Conservation (phyloP, 1,139 yeast genomes). For the Yamadazyma blattariae region DNA sequence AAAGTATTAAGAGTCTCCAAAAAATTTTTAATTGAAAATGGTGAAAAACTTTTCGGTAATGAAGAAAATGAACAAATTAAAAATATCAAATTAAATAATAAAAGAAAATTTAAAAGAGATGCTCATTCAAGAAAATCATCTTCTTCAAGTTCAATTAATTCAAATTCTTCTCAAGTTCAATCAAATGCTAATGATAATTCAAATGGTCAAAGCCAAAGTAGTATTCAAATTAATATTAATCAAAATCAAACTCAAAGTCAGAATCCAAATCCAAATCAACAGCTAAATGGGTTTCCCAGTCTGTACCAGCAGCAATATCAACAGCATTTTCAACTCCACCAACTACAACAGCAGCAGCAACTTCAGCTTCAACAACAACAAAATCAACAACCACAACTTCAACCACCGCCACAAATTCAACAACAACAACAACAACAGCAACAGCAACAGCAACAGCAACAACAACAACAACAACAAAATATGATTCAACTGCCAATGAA, state of each 20-base stretch:
- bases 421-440: background rate
- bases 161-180: background rate
- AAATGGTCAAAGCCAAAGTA: background rate
- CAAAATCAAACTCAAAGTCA: background rate
- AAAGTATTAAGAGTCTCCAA: slow-evolving; percentile 27
- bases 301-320: background rate
- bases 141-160: background rate
- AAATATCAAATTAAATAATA: slow-evolving; percentile 1
- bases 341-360: background rate
- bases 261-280: too few species aligned
- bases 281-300: background rate
- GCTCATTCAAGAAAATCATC: slow-evolving; percentile 1
- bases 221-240: too few species aligned
- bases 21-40: slow-evolving; percentile 13
- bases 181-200: background rate
- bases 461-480: background rate
- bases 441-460: background rate
- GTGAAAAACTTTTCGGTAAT: background rate
- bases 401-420: background rate
- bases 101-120: slow-evolving; percentile 1
- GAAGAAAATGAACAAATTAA: slow-evolving; percentile 4
- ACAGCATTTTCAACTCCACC: background rate
- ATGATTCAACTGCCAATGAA: too few species aligned
- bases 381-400: background rate
- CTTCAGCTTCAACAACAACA: background rate